Base-by-base conservation (phyloP, 805 yeast genomes). In the Kodamaea jinghongensis region DNA sequence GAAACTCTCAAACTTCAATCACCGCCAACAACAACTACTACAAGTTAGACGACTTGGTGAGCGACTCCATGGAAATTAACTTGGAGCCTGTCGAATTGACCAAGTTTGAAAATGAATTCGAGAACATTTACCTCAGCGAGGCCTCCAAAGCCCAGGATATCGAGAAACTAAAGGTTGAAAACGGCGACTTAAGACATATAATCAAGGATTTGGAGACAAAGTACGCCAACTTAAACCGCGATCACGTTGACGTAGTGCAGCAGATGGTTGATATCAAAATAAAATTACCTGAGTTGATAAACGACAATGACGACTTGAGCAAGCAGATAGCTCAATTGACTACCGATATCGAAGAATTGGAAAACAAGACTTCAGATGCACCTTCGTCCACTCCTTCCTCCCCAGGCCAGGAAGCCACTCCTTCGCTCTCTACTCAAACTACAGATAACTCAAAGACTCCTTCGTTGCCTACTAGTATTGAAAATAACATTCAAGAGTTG, bases 171-270 rank as follows among this genome's bases (percentile, higher is more conserved):
- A 71, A 82, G 43, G 61, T 76, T 4, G 70, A 79, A 36, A 91
- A 91, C 60, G 86, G 87, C 9, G 77, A 78, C 46, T 66, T 91
- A 41, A 75, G 87, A 16, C 76, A 79, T 47, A 87, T 86, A 47
- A 81, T 88, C 38, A 75, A 85, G 53, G 75, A 79, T 43, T 69
- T 89, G 28, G 96, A 88, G 59, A 70, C 79, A 12, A 76, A 82
- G 15, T 81, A 81, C 53, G 77, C 83, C 3, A 66, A 78, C 2
- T 65, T 91, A 43, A 88, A 86, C 55, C 71, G 78, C 44, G 96
- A 90, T 54, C 97, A 93, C 60, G 78, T 89, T 20, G 84, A 78
- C 39, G 78, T 89, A 28, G 95, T 96, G 3, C 91, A 90, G 61
- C 87, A 81, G 48, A 78, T 93, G 81, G 88, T 91, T 25, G 79